Base-by-base conservation (phyloP, 306 rosid species). In the Sophora flavescens region DNA sequence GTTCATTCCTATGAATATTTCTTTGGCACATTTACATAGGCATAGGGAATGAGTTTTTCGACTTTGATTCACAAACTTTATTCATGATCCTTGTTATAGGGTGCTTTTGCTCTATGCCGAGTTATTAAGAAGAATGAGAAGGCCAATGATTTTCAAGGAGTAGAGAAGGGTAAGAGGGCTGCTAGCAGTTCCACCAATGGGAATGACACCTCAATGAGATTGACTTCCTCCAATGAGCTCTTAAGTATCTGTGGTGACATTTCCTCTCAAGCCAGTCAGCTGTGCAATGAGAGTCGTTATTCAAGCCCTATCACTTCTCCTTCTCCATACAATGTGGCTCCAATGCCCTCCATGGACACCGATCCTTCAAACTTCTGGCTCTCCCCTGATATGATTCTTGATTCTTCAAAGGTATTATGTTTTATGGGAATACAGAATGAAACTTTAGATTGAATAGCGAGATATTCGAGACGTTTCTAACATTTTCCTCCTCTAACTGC, bases 31-130 rank as follows among this genome's bases (percentile, higher is more conserved):
- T n/a, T n/a, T n/a, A n/a, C n/a, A n/a, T n/a, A n/a, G n/a, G n/a
- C n/a, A n/a, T n/a, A n/a, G 22, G 22, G 22, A 22, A 22, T 22
- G 22, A 22, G 1, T 22, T 22, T 22, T 22, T 22, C 22, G 1
- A 22, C 22, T 22, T 22, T 22, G 1, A 0, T 22, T 22, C 22
- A 22, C 22, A 22, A 22, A 22, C 22, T 22, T 22, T 22, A 22
- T 22, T 22, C 1, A 22, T 22, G 22, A 30, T 30, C 32, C 32
- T 1, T 30, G 11, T 59, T 71, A 35, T 58, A 91, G 98, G 96
- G 98, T 53, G 89, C 86, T 65, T 89, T 78, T 83, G 92, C 98
- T 80, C 76, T 93, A 85, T 91, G 97, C 86, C 98, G 97, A 4
- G 89, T 91, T 65, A 80, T 86, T 15, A 93, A 89, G 72, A 93